phyloP scores from a whole-genome alignment of 345 rosid genomes.

The Euclidium syriacum region DNA sequence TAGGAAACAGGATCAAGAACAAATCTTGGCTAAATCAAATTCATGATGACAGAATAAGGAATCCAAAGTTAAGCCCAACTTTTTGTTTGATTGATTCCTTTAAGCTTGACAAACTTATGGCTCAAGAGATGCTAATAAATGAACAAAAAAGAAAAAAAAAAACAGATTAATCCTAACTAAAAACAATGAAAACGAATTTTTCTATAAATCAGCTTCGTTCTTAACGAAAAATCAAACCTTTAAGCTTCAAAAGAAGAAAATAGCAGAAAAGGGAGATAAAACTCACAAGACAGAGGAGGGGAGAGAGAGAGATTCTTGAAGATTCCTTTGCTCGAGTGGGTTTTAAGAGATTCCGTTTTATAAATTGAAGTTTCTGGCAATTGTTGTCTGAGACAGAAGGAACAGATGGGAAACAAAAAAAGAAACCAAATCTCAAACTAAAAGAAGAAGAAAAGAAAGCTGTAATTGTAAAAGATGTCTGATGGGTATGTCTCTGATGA shows the following conservation, averaged over 20 bases:
- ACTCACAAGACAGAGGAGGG: constrained; percentile 29
- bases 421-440: not conserved
- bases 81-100: constrained; percentile 36
- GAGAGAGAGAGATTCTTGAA: constrained; percentile 26
- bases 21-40: constrained; percentile 23
- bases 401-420: constrained; percentile 13
- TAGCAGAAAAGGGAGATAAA: constrained; percentile 1
- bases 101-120: constrained; percentile 26
- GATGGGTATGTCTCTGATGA: constrained; percentile 18
- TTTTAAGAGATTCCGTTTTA: not conserved
- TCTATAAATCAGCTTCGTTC: constrained; percentile 2
- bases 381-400: constrained; percentile 32
- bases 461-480: constrained; percentile 16
- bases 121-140: constrained; percentile 16
- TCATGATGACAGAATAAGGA: constrained; percentile 14
- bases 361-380: no score
- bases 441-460: constrained; percentile 1
- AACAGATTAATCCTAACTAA: no score
- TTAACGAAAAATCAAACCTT: constrained; percentile 5
- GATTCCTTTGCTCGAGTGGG: constrained; percentile 33
- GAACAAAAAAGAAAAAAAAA: not conserved
- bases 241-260: constrained; percentile 3
- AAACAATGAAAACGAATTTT: not conserved
- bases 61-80: constrained; percentile 21
- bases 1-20: constrained; percentile 14